Conservation (phyloP, 2,329 filamentous ascomycete species). For the Aspergillus pseudoglaucus region DNA sequence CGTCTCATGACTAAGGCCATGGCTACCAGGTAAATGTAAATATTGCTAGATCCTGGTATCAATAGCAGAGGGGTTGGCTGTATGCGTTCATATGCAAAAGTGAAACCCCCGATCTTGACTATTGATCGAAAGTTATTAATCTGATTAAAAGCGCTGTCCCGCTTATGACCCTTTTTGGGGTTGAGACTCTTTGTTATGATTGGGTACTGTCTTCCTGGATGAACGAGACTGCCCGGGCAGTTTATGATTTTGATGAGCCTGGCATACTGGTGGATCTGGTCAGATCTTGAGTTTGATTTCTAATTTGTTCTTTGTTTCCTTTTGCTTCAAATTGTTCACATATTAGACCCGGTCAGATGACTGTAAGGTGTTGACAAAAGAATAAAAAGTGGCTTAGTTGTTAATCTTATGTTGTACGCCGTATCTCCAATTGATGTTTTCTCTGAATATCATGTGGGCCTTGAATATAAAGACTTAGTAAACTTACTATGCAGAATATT, state of each 20-base stretch:
- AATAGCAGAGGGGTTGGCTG: neutral
- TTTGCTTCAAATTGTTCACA: neutral
- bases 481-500: too few relatives aligned
- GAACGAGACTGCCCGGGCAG: constrained; percentile 26
- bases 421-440: too few relatives aligned
- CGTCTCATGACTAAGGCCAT: constrained; percentile 97
- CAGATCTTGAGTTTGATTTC: neutral
- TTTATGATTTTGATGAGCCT: constrained; percentile 25
- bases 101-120: neutral
- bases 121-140: neutral
- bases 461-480: too few relatives aligned
- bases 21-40: constrained; percentile 68
- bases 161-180: neutral
- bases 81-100: neutral
- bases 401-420: neutral
- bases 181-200: constrained; percentile 3
- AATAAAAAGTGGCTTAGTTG: neutral
- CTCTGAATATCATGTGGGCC: too few relatives aligned
- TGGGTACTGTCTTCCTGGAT: constrained; percentile 23
- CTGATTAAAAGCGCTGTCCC: neutral
- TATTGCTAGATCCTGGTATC: constrained; percentile 3
- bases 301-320: neutral
- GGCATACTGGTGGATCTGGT: constrained; percentile 1
- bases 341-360: neutral
- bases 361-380: neutral